Conservation (phyloP, 2,329 filamentous ascomycete species). For the Venturia pyrina region DNA sequence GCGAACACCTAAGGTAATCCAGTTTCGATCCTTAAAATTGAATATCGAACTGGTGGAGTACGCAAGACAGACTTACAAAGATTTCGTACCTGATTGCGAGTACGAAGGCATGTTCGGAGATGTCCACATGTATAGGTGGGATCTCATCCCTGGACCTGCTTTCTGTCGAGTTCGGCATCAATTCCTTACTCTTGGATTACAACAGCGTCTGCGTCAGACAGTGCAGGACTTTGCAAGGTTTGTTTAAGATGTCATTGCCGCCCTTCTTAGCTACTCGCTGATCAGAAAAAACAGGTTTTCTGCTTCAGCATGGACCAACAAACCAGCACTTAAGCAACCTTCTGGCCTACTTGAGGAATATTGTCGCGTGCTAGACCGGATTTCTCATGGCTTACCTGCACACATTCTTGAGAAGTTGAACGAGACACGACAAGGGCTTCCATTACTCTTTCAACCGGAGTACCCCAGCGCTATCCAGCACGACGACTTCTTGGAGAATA, state of each 20-base stretch:
- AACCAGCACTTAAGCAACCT: constrained; percentile 12
- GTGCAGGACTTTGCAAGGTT: constrained; percentile 15
- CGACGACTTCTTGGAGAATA: constrained; percentile 15
- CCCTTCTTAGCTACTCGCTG: constrained; percentile 12
- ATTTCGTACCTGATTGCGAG: too few relatives aligned
- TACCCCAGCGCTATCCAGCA: constrained; percentile 15
- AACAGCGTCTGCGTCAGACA: constrained; percentile 13
- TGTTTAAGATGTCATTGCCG: constrained; percentile 13
- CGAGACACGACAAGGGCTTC: constrained; percentile 5
- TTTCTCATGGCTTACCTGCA: constrained; percentile 14
- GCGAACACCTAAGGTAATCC: too few relatives aligned
- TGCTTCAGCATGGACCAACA: too few relatives aligned
- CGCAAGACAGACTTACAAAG: too few relatives aligned
- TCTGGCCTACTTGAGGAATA: constrained; percentile 14
- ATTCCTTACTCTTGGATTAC: constrained; percentile 12
- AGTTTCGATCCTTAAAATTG: too few relatives aligned
- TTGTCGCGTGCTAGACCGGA: constrained; percentile 13
- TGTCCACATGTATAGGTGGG: too few relatives aligned
- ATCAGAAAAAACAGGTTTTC: constrained; percentile 7
- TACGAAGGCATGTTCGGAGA: too few relatives aligned
- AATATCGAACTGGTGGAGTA: too few relatives aligned
- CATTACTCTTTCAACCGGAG: constrained; percentile 14
- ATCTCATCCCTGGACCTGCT: constrained; percentile 6
- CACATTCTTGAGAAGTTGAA: constrained; percentile 5
- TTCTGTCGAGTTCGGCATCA: constrained; percentile 15